These are phyloP conservation scores for Penicillium sp. DNA, from an alignment of 2,329 filamentous ascomycete genomes.

Conservation along the genomic window DNA sequence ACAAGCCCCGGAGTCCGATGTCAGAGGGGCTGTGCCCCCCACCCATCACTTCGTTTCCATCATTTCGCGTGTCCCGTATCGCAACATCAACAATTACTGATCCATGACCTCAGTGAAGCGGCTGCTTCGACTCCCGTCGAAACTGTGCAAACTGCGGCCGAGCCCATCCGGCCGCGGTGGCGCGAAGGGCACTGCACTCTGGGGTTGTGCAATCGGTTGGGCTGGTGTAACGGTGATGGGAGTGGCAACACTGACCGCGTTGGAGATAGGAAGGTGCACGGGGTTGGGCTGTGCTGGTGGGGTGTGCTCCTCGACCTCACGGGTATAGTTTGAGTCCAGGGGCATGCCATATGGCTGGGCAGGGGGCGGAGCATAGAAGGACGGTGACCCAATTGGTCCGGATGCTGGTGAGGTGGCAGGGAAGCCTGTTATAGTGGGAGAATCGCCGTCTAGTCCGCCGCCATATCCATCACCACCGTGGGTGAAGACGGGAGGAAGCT, in stretches of 20 bases:
- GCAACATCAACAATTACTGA: slow-evolving; percentile 15
- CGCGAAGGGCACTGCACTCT: slow-evolving; percentile 21
- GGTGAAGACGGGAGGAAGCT: slow-evolving; percentile 40
- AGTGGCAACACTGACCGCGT: slow-evolving; percentile 23
- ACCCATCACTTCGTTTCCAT: slow-evolving; percentile 12
- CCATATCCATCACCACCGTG: slow-evolving; percentile 42
- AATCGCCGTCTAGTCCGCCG: slow-evolving; percentile 27
- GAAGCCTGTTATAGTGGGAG: slow-evolving; percentile 24
- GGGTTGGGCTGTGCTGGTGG: slow-evolving; percentile 37
- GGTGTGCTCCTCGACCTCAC: slow-evolving; percentile 25
- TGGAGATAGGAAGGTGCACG: slow-evolving; percentile 37
- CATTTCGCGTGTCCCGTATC: slow-evolving; percentile 18
- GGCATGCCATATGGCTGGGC: slow-evolving; percentile 25
- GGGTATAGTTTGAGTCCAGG: slow-evolving; percentile 26
- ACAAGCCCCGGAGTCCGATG: not conserved
- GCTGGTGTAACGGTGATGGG: slow-evolving; percentile 20
- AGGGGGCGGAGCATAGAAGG: slow-evolving; percentile 23
- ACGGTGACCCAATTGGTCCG: slow-evolving; percentile 16
- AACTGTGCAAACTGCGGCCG: slow-evolving; percentile 36
- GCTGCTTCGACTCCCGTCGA: slow-evolving; percentile 40
- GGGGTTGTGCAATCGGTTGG: slow-evolving; percentile 22
- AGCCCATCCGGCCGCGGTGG: slow-evolving; percentile 32
- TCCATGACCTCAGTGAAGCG: slow-evolving; percentile 36
- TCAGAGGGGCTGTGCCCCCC: not conserved
- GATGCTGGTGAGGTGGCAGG: slow-evolving; percentile 21